phyloP scores from a whole-genome alignment of 2,329 filamentous ascomycete genomes.

The Colletotrichum brevisporum region DNA sequence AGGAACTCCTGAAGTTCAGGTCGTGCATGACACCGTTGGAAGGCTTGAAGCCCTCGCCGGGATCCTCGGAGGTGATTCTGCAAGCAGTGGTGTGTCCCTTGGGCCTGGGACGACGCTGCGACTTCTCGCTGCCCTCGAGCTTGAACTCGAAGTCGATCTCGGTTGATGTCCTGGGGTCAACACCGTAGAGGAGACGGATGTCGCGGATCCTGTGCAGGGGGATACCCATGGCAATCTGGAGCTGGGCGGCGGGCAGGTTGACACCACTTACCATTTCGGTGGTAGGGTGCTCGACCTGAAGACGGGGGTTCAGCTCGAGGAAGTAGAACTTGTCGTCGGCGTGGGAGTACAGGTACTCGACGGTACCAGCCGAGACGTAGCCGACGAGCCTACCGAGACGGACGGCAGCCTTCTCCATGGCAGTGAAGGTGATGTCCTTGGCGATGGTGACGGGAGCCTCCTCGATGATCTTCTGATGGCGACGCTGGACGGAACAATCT shows the following conservation, averaged over 20 bases:
- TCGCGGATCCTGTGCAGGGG: conserved; percentile 95
- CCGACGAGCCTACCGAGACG: conserved; percentile 94
- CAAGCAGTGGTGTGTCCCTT: conserved; percentile 99
- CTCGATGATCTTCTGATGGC: conserved; percentile 99
- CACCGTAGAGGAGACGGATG: conserved; percentile 95
- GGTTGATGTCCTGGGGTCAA: conserved; percentile 87
- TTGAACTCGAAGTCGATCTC: conserved; percentile 98
- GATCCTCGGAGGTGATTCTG: conserved; percentile 99
- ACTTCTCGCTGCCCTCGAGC: conserved; percentile 83
- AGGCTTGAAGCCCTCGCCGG: conserved; percentile 99
- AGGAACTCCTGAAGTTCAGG: conserved; percentile 98
- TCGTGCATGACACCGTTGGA: conserved; percentile 99
- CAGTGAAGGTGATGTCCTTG: conserved; percentile 87
- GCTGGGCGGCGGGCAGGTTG: conserved; percentile 95
- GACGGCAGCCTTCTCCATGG: conserved; percentile 97
- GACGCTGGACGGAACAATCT: conserved; percentile 98
- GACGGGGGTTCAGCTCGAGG: conserved; percentile 97
- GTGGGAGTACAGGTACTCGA: conserved; percentile 99
- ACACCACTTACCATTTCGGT: conserved; percentile 99
- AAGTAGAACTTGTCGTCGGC: conserved; percentile 99
- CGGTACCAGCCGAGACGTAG: conserved; percentile 98
- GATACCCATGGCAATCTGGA: conserved; percentile 99
- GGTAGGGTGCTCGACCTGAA: conserved; percentile 99
- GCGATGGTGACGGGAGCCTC: conserved; percentile 98
- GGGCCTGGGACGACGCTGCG: conserved; percentile 89